A percentile compares a stretch with the other conserved stretches of the same genome.
Conservation (phyloP, 129 eudicot genomes). For the Centella asiatica region DNA sequence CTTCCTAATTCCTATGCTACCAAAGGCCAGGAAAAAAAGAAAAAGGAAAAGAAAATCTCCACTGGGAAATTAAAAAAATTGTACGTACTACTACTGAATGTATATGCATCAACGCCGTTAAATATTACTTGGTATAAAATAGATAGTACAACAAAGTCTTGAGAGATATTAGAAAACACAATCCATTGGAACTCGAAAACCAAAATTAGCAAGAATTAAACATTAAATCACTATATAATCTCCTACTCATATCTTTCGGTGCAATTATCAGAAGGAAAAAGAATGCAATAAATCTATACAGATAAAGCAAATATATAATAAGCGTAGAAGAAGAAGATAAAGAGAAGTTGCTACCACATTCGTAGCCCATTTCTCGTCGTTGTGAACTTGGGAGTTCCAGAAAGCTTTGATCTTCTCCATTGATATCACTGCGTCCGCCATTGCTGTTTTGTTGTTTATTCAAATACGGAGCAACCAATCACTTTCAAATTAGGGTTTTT, state of each 20-base stretch:
- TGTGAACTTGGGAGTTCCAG: slow-evolving; percentile 53
- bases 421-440: slow-evolving; percentile 48
- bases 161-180: no score
- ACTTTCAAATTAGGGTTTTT: neutral
- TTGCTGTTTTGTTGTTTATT: neutral
- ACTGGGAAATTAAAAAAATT: no score
- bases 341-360: slow-evolving; percentile 37
- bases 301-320: neutral
- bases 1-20: neutral
- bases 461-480: no score
- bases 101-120: no score
- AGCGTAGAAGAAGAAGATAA: neutral
- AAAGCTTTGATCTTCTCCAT: slow-evolving; percentile 50
- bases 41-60: neutral
- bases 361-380: slow-evolving; percentile 53
- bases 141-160: no score
- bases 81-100: no score
- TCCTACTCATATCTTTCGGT: no score
- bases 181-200: no score
- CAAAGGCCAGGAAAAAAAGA: no score
- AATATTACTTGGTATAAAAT: no score
- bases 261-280: neutral
- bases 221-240: no score
- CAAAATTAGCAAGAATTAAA: no score
- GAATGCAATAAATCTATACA: neutral